phyloP scores from a whole-genome alignment of 2,329 filamentous ascomycete genomes.

The Venturia aucupariae region DNA sequence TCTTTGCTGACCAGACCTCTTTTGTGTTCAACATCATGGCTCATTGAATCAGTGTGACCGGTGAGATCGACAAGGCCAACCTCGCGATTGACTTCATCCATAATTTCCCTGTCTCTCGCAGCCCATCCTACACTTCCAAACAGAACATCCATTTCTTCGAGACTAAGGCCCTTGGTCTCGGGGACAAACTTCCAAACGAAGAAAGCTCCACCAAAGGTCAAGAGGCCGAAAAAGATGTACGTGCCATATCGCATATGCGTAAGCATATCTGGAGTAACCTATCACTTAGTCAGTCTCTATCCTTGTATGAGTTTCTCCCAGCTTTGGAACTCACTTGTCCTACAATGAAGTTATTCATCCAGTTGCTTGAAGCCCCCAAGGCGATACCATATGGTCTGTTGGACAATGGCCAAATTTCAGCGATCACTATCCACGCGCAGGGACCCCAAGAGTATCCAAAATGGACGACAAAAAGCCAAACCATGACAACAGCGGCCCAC shows the following conservation, averaged over 20 bases:
- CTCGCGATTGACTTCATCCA: slow-evolving; percentile 63
- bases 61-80: neutral
- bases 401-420: slow-evolving; percentile 64
- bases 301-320: neutral
- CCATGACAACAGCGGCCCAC: slow-evolving; percentile 60
- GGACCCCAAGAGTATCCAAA: slow-evolving; percentile 62
- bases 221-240: slow-evolving; percentile 59
- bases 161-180: slow-evolving; percentile 44
- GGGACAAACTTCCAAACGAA: slow-evolving; percentile 44
- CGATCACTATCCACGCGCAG: slow-evolving; percentile 66
- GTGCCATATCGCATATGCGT: slow-evolving; percentile 57
- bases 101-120: slow-evolving; percentile 57
- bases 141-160: slow-evolving; percentile 55
- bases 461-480: slow-evolving; percentile 66
- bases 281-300: slow-evolving; percentile 48
- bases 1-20: neutral
- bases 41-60: neutral
- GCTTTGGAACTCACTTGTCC: slow-evolving; percentile 54
- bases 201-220: slow-evolving; percentile 53
- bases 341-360: slow-evolving; percentile 51
- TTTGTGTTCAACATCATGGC: neutral
- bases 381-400: slow-evolving; percentile 58
- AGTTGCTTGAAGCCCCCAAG: slow-evolving; percentile 46
- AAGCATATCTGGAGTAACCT: slow-evolving; percentile 51
- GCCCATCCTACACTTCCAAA: slow-evolving; percentile 60